These are phyloP conservation scores for Gelatoporia subvermispora DNA, from an alignment of 768 basidiomycete species.

Conservation along the genomic window DNA sequence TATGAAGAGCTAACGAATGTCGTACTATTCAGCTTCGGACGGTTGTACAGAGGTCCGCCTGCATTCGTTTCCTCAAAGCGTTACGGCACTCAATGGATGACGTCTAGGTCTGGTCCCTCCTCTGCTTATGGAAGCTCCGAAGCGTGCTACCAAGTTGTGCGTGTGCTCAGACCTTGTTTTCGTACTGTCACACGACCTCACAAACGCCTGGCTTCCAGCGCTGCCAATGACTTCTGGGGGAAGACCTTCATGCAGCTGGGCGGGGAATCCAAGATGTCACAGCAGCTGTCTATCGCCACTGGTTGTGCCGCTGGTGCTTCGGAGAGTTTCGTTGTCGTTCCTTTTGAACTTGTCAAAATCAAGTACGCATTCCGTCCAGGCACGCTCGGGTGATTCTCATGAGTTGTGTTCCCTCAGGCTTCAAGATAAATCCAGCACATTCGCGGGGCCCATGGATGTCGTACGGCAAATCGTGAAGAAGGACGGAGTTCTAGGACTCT, in stretches of 20 bases:
- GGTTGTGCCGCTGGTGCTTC: constrained; percentile 95
- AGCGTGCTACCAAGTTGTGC: constrained; percentile 94
- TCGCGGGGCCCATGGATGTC: constrained; percentile 88
- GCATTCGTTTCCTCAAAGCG: background rate
- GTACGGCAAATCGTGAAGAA: constrained; percentile 72
- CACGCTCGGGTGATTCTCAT: background rate
- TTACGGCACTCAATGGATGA: background rate
- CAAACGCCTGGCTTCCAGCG: constrained; percentile 35
- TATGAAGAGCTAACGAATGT: too few species aligned
- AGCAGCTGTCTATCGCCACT: constrained; percentile 80
- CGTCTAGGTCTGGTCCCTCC: constrained; percentile 84
- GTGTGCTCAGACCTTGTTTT: constrained; percentile 18
- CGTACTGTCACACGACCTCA: background rate
- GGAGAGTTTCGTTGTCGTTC: constrained; percentile 92
- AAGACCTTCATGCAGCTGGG: constrained; percentile 59
- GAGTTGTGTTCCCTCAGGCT: constrained; percentile 39
- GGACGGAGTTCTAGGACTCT: constrained; percentile 76
- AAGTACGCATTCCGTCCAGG: constrained; percentile 36
- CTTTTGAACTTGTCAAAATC: constrained; percentile 94
- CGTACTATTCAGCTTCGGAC: constrained; percentile 48
- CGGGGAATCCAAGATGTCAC: constrained; percentile 84
- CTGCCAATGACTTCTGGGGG: constrained; percentile 95
- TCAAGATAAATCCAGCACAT: constrained; percentile 90
- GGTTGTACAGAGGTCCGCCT: constrained; percentile 78
- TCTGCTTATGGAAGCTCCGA: constrained; percentile 92